Percentiles rank a stretch among this genome's conserved stretches.
phyloP scores from a whole-genome alignment of 2,329 filamentous ascomycete species.

The Calonectria hawksworthii region DNA sequence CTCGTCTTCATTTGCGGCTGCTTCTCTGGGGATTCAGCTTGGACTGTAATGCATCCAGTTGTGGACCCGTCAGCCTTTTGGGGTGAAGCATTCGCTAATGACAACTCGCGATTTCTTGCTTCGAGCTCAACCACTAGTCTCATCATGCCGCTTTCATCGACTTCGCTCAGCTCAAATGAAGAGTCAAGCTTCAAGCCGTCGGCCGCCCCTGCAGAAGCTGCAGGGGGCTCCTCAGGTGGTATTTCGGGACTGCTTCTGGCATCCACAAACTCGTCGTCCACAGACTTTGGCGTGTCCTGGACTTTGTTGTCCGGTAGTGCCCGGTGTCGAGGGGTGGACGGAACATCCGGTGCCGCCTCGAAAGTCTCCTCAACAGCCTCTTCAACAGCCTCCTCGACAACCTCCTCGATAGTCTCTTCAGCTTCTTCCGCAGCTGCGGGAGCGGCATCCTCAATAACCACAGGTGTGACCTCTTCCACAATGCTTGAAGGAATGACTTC shows the following conservation, averaged over 20 bases:
- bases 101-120: conserved; percentile 52
- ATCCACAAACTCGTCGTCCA: conserved; percentile 64
- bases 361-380: background rate
- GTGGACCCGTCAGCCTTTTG: conserved; percentile 29
- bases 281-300: conserved; percentile 58
- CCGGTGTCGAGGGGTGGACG: conserved; percentile 32
- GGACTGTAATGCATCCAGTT: conserved; percentile 37
- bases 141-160: conserved; percentile 63
- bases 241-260: conserved; percentile 60
- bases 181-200: conserved; percentile 41
- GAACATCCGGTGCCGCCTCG: conserved; percentile 19
- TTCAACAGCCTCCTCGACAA: conserved; percentile 17
- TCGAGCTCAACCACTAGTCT: conserved; percentile 66
- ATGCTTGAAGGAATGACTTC: conserved; percentile 50
- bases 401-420: conserved; percentile 8
- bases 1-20: conserved; percentile 31
- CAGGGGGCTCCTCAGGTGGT: conserved; percentile 26
- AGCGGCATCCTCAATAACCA: background rate
- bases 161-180: conserved; percentile 59
- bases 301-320: conserved; percentile 36
- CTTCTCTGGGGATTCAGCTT: conserved; percentile 35
- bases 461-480: conserved; percentile 34
- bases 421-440: conserved; percentile 3
- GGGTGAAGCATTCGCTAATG: conserved; percentile 34
- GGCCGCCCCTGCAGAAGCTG: conserved; percentile 8